Conservation (phyloP, 2,329 filamentous ascomycete genomes). For the Exophiala sideris region DNA sequence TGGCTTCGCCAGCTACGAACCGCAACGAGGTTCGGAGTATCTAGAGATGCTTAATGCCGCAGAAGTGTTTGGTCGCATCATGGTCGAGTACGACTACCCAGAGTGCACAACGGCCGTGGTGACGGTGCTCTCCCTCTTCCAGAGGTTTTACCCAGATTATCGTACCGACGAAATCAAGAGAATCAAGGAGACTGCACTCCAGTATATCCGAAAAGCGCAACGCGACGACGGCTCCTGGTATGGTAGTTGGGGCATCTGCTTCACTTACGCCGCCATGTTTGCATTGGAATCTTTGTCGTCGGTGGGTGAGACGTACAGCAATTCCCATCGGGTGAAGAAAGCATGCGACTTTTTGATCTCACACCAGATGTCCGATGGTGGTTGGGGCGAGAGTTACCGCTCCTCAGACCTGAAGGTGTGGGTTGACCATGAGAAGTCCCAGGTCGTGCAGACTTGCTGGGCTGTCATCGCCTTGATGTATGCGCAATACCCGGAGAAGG, state of each 20-base stretch:
- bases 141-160: slow-evolving; percentile 76
- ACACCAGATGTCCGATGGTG: slow-evolving; percentile 82
- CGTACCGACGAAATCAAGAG: slow-evolving; percentile 68
- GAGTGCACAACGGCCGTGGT: slow-evolving; percentile 96
- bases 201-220: slow-evolving; percentile 80
- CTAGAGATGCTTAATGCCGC: slow-evolving; percentile 89
- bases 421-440: slow-evolving; percentile 66
- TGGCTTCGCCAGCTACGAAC: slow-evolving; percentile 88
- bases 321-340: slow-evolving; percentile 64
- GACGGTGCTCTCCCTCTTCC: slow-evolving; percentile 79
- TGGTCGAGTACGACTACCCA: slow-evolving; percentile 98
- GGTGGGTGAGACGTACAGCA: slow-evolving; percentile 76
- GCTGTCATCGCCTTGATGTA: slow-evolving; percentile 78
- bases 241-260: slow-evolving; percentile 96
- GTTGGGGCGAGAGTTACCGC: slow-evolving; percentile 94
- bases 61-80: slow-evolving; percentile 94
- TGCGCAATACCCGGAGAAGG: slow-evolving; percentile 72
- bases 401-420: slow-evolving; percentile 76
- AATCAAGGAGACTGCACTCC: slow-evolving; percentile 70
- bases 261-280: slow-evolving; percentile 96
- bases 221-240: slow-evolving; percentile 89
- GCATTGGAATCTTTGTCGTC: slow-evolving; percentile 80
- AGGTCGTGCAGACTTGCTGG: slow-evolving; percentile 95
- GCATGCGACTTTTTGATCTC: slow-evolving; percentile 84
- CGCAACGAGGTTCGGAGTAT: slow-evolving; percentile 69